These are phyloP conservation scores for Rubus idaeus DNA, from an alignment of 306 rosid species.

Conservation along the genomic window DNA sequence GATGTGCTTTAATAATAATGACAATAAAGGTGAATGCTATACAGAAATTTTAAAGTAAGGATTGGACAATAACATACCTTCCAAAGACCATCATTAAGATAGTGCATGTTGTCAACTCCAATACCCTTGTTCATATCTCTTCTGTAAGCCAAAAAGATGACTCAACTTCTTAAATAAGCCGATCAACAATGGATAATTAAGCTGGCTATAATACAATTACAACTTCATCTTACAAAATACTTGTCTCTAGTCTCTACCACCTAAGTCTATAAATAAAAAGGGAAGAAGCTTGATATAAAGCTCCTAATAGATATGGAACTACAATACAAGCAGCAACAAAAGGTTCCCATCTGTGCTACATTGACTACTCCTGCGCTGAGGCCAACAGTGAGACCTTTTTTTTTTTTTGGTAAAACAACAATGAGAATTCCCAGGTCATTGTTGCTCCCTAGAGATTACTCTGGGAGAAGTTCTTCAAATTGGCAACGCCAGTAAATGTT, in stretches of 20 bases:
- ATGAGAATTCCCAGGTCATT: not conserved
- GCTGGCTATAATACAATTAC: not conserved
- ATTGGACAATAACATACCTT: constrained; percentile 55
- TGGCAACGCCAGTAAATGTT: not conserved
- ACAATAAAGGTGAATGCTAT: not conserved
- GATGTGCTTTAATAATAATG: not conserved
- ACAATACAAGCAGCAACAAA: not conserved
- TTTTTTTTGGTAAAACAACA: too few relatives aligned
- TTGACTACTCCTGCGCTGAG: not conserved
- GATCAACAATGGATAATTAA: constrained; percentile 2
- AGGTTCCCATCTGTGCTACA: not conserved
- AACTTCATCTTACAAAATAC: too few relatives aligned
- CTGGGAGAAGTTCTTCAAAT: not conserved
- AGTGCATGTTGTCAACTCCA: constrained; percentile 96
- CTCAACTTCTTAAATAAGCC: constrained; percentile 23
- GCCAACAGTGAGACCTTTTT: not conserved
- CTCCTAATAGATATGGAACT: not conserved
- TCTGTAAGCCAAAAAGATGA: constrained; percentile 49
- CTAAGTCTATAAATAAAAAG: not conserved
- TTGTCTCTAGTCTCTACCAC: too few relatives aligned
- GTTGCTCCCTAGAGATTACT: not conserved
- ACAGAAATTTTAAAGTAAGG: constrained; percentile 8
- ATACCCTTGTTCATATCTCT: constrained; percentile 87
- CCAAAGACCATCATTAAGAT: constrained; percentile 98
- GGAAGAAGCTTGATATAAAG: not conserved